phyloP scores from a whole-genome alignment of 2,329 filamentous ascomycete species.

The Xylariaceae sp. region DNA sequence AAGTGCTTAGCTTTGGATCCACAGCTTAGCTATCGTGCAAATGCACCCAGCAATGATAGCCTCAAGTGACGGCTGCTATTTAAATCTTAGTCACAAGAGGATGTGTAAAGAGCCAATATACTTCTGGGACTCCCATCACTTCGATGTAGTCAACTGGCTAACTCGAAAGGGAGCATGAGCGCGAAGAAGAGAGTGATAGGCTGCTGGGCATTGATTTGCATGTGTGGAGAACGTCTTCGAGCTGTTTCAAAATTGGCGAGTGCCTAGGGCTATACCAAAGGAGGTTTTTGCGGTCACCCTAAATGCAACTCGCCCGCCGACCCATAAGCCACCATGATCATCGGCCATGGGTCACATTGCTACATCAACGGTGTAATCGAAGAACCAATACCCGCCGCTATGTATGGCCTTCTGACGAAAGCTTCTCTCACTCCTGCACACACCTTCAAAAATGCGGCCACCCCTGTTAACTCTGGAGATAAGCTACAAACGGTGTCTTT shows the following conservation, averaged over 20 bases:
- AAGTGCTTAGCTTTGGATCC: no score
- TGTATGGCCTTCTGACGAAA: conserved; percentile 10
- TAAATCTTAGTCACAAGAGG: no score
- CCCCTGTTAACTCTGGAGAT: neutral
- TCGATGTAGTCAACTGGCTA: no score
- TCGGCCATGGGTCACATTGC: conserved; percentile 8
- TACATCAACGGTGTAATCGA: conserved; percentile 14
- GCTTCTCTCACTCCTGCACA: neutral
- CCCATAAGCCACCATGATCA: conserved; percentile 34
- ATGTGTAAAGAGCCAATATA: no score
- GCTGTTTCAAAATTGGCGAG: conserved; percentile 42
- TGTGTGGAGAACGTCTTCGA: conserved; percentile 35
- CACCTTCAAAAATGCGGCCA: neutral
- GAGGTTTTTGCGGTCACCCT: conserved; percentile 36
- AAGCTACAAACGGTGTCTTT: neutral
- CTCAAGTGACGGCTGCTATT: no score
- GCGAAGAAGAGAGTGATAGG: conserved; percentile 4
- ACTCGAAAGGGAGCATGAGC: neutral
- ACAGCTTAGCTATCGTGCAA: no score
- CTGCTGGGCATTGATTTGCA: conserved; percentile 36
- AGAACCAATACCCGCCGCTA: neutral
- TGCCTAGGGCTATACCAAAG: conserved; percentile 32
- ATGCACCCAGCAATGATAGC: no score
- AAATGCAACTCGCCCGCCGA: conserved; percentile 21
- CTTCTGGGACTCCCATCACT: no score